Percentiles rank a stretch among this genome's conserved stretches.
Conservation (phyloP, 2,329 filamentous ascomycete species). For the Cytospora piceicola region DNA sequence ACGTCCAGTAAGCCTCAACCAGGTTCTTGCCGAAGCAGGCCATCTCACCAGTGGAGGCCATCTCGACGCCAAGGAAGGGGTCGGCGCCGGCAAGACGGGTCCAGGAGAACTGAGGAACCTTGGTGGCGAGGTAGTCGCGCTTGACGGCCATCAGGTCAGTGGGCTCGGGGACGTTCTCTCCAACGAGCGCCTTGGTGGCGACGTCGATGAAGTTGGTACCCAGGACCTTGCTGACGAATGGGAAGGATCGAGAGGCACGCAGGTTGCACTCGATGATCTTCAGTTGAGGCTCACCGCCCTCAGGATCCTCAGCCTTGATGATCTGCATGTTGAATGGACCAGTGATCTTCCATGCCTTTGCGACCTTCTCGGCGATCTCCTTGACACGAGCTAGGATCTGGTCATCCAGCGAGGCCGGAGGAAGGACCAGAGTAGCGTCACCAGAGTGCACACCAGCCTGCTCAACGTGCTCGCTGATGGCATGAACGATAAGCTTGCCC, state of each 20-base stretch:
- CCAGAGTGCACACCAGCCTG: constrained; percentile 98
- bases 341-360: constrained; percentile 95
- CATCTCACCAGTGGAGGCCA: constrained; percentile 96
- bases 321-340: constrained; percentile 99
- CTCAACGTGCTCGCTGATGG: constrained; percentile 94
- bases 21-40: constrained; percentile 97
- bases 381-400: constrained; percentile 83
- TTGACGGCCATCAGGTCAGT: constrained; percentile 86
- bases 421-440: constrained; percentile 92
- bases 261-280: constrained; percentile 99
- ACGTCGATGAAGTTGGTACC: constrained; percentile 96
- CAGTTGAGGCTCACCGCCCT: constrained; percentile 74
- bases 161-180: constrained; percentile 80
- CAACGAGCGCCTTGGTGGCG: constrained; percentile 89
- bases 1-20: constrained; percentile 96
- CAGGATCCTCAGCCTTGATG: constrained; percentile 84
- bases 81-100: constrained; percentile 96
- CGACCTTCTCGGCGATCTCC: constrained; percentile 94
- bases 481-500: constrained; percentile 87
- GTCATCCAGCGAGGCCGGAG: constrained; percentile 78
- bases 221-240: constrained; percentile 96
- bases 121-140: constrained; percentile 92
- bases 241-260: constrained; percentile 95
- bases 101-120: constrained; percentile 99
- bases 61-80: constrained; percentile 96